phyloP scores from a whole-genome alignment of 768 basidiomycete species.

The Termitomyces bulborhizus region DNA sequence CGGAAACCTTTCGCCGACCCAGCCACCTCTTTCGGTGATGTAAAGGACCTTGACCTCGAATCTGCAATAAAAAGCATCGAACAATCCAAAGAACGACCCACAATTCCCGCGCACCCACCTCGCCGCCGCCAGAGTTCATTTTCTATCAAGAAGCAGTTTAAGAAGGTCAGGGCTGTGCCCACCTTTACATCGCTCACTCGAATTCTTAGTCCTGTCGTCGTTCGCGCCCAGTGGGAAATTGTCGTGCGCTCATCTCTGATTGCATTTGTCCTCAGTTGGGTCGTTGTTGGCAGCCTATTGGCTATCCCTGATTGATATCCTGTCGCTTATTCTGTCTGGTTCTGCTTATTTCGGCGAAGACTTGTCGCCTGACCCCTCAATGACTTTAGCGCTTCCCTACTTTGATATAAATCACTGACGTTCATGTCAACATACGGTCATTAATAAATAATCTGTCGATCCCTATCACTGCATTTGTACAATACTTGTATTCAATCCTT shows the following conservation, averaged over 20 bases:
- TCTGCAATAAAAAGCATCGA: conserved; percentile 8
- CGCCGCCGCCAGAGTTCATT: conserved; percentile 8
- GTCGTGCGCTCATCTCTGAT: conserved; percentile 53
- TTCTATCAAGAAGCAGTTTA: conserved; percentile 27
- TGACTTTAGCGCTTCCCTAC: not conserved
- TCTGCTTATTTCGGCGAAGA: not conserved
- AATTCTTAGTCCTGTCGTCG: conserved; percentile 62
- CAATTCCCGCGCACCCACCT: not conserved
- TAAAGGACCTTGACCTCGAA: not conserved
- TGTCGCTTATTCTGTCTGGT: not conserved
- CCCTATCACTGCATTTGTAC: not conserved
- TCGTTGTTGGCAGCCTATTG: conserved; percentile 33
- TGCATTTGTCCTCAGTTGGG: conserved; percentile 39
- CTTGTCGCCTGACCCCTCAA: not conserved
- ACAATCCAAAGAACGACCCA: not conserved
- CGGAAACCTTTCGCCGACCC: not conserved
- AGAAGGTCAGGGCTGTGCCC: conserved; percentile 50
- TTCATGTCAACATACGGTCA: conserved; percentile 3
- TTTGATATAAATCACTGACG: not conserved
- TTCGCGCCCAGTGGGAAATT: conserved; percentile 83
- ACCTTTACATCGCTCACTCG: conserved; percentile 70
- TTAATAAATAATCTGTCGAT: conserved; percentile 4
- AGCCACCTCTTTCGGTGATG: not conserved
- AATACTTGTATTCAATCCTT: not conserved
- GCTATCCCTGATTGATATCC: conserved; percentile 16